A percentile compares a stretch with the other conserved stretches of the same genome.
These are phyloP conservation scores for Pythium scleroteichum DNA, from an alignment of 352 stramenopile genomes.

Conservation along the genomic window DNA sequence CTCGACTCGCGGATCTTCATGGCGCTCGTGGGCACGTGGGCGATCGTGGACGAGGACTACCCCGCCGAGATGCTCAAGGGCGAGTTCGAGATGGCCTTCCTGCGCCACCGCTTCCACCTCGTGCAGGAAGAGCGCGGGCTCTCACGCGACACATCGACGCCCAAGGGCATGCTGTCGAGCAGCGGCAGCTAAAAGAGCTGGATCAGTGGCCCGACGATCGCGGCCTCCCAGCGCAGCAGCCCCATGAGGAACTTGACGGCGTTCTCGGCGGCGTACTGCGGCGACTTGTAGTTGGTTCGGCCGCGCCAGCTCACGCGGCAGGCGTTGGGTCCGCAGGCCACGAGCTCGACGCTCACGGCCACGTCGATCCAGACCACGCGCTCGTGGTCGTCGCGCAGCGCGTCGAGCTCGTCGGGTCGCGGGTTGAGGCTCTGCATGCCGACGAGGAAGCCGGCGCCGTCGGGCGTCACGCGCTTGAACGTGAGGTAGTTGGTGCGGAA, in stretches of 20 bases:
- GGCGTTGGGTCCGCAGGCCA: constrained; percentile 3
- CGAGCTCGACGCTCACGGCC: constrained; percentile 34
- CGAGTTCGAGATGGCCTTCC: constrained; percentile 82
- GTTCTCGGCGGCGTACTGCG: constrained; percentile 31
- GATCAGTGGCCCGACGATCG: constrained; percentile 19
- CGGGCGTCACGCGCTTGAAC: background rate
- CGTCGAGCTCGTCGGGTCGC: constrained; percentile 17
- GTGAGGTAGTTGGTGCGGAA: constrained; percentile 41
- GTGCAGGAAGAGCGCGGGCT: constrained; percentile 69
- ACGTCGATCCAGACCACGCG: constrained; percentile 41
- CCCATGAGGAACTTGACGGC: constrained; percentile 32
- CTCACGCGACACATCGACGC: constrained; percentile 56
- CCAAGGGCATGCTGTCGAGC: constrained; percentile 25
- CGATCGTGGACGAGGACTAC: constrained; percentile 72
- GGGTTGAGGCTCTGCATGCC: constrained; percentile 43
- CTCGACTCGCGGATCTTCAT: constrained; percentile 86
- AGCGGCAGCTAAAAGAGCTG: constrained; percentile 25
- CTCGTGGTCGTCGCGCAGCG: constrained; percentile 1
- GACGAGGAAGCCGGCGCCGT: constrained; percentile 25
- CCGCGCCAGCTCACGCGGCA: constrained; percentile 23
- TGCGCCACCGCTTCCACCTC: constrained; percentile 78
- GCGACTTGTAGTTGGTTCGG: constrained; percentile 31
- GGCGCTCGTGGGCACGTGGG: constrained; percentile 78
- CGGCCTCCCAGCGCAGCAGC: constrained; percentile 25
- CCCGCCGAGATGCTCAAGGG: constrained; percentile 72